phyloP scores from a whole-genome alignment of 1,284 basidiomycete species.

The Fomitopsis palustris region DNA sequence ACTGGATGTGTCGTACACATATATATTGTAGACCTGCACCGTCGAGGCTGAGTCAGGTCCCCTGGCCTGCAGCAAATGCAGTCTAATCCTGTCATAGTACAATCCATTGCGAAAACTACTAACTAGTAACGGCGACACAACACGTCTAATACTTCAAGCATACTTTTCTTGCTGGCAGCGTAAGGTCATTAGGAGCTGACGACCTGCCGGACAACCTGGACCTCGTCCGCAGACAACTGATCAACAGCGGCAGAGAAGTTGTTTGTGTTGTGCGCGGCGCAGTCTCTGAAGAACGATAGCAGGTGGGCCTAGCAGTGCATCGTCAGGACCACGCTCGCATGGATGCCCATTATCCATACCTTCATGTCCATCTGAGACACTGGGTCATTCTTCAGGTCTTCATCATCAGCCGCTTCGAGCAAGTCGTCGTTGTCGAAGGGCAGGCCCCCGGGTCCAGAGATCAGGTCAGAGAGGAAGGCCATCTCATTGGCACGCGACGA shows the following conservation, averaged over 20 bases:
- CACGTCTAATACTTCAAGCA: background rate
- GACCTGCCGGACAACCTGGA: conserved; percentile 59
- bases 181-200: conserved; percentile 23
- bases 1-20: background rate
- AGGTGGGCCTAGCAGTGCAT: conserved; percentile 53
- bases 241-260: conserved; percentile 65
- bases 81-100: background rate
- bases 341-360: too few species aligned
- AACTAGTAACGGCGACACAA: background rate
- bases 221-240: conserved; percentile 67
- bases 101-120: background rate
- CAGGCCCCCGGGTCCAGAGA: conserved; percentile 46
- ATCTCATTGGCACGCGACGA: conserved; percentile 59
- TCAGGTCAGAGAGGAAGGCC: conserved; percentile 64
- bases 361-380: conserved; percentile 87
- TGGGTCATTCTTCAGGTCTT: conserved; percentile 85
- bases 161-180: background rate
- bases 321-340: background rate
- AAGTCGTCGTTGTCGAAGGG: conserved; percentile 73
- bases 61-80: too few species aligned
- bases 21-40: background rate
- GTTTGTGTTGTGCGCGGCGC: conserved; percentile 61
- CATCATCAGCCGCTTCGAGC: conserved; percentile 70
- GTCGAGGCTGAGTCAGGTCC: too few species aligned
- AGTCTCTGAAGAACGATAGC: conserved; percentile 65